Evolutionary conservation across 805 yeast genomes (phyloP), one percentile per base, ranked within the genome.

Genomic region (Teunomyces cretensis): DNA sequence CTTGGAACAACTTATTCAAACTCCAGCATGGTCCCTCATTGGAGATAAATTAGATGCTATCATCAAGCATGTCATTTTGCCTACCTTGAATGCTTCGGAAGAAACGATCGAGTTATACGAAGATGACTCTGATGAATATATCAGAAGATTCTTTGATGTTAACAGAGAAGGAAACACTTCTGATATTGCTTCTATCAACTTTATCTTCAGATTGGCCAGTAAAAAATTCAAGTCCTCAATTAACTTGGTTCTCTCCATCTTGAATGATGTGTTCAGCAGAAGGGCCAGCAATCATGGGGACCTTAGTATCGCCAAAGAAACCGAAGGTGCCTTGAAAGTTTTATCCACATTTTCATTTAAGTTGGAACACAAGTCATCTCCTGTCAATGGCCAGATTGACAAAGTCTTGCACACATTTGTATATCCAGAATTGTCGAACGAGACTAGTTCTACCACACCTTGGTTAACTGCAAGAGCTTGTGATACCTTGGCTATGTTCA

Each of bases 141-240:
- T 70, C 46, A 61, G 76, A 56, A 56, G 76, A 44, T 72, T 59
- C 45, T 72, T 71, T 46, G 76, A 72, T 61, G 67, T 81, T 35
- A 72, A 70, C 51, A 64, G 76, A 45, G 81, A 75, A 45, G 64
- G 65, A 27, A 73, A 70, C 31, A 75, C 75, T 27, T 68, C 81
- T 4, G 81, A 76, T 49, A 69, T 72, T 30, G 81, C 81, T 1
- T 70, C 80, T 6, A 68, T 72, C 41, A 74, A 75, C 56, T 76
- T 78, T 47, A 51, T 75, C 30, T 73, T 60, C 56, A 54, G 72
- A 31, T 57, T 75, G 48, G 56, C 69, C 6, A 52, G 65, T 17
- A 64, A 64, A 35, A 65, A 65, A 49, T 69, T 70, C 49, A 74
- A 76, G 57, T 80, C 59, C 12, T 60, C 68, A 19, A 53, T 58